Percentiles rank a stretch among this genome's conserved stretches.
Conservation (phyloP, 495 filamentous ascomycete genomes). For the Talaromyces wortmannii region DNA sequence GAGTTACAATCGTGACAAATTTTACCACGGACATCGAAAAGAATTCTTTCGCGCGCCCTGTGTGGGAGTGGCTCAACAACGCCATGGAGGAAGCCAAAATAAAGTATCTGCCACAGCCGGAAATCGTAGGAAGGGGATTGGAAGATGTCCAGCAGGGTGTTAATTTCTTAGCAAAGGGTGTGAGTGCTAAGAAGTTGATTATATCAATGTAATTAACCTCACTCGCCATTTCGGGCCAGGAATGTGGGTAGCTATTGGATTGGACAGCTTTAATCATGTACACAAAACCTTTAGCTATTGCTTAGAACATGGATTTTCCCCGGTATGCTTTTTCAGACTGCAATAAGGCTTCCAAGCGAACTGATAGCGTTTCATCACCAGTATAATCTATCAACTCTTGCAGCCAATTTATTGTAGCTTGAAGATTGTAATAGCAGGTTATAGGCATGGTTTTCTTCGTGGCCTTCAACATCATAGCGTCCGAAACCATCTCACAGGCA, state of each 20-base stretch:
- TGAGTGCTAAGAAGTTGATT: slow-evolving; percentile 33
- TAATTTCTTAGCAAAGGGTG: slow-evolving; percentile 23
- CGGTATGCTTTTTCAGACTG: background rate
- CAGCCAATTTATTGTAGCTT: background rate
- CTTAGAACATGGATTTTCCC: too few relatives aligned
- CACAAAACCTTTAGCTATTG: too few relatives aligned
- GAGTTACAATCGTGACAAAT: background rate
- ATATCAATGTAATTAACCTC: slow-evolving; percentile 9
- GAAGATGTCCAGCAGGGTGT: slow-evolving; percentile 32
- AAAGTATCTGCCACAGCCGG: slow-evolving; percentile 16
- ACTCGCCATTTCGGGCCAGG: too few relatives aligned
- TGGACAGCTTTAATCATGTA: too few relatives aligned
- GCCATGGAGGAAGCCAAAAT: slow-evolving; percentile 15
- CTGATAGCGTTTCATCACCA: too few relatives aligned
- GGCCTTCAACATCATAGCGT: background rate
- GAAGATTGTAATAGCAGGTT: background rate
- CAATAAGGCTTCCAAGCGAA: background rate
- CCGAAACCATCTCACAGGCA: background rate
- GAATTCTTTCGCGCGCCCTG: background rate
- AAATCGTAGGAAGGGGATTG: slow-evolving; percentile 30
- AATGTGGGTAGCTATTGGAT: too few relatives aligned
- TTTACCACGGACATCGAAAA: background rate
- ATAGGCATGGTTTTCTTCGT: background rate
- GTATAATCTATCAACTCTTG: background rate
- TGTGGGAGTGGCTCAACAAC: background rate